Percentiles rank a stretch among this genome's conserved stretches.
phyloP scores from a whole-genome alignment of 2,329 filamentous ascomycete genomes.

The Aspergillus ibericus region DNA sequence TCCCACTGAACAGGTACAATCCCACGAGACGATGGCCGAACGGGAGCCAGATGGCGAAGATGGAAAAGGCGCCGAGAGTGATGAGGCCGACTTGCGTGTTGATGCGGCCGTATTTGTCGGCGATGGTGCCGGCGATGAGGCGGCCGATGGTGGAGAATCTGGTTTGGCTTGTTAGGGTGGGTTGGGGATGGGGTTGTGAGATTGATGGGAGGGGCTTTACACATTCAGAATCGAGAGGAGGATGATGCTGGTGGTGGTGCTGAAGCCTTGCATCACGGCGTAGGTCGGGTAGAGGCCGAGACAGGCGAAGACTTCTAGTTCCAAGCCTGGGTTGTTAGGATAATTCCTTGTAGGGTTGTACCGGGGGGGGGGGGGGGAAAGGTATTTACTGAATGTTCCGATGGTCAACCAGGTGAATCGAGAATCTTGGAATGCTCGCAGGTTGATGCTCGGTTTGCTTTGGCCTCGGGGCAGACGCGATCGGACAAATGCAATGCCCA shows the following conservation, averaged over 20 bases:
- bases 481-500: constrained; percentile 37
- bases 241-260: constrained; percentile 30
- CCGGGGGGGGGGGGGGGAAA: too few species aligned
- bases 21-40: constrained; percentile 35
- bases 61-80: constrained; percentile 36
- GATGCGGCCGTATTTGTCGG: constrained; percentile 49
- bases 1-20: constrained; percentile 44
- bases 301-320: constrained; percentile 33
- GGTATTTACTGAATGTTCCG: constrained; percentile 48
- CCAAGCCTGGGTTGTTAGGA: constrained; percentile 24
- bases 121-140: constrained; percentile 45
- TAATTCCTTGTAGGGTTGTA: too few species aligned
- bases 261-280: constrained; percentile 31
- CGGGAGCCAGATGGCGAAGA: constrained; percentile 40
- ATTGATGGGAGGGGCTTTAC: constrained; percentile 19
- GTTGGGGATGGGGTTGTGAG: not conserved
- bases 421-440: constrained; percentile 45
- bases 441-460: constrained; percentile 40
- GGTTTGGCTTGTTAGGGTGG: not conserved
- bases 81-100: constrained; percentile 47
- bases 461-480: constrained; percentile 37
- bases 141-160: constrained; percentile 47
- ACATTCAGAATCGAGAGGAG: constrained; percentile 42
- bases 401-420: constrained; percentile 47
- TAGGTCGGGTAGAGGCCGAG: constrained; percentile 32